A percentile compares a stretch with the other conserved stretches of the same genome.
Conservation (phyloP, 2,329 filamentous ascomycete genomes). For the Aspergillus fumigatus region DNA sequence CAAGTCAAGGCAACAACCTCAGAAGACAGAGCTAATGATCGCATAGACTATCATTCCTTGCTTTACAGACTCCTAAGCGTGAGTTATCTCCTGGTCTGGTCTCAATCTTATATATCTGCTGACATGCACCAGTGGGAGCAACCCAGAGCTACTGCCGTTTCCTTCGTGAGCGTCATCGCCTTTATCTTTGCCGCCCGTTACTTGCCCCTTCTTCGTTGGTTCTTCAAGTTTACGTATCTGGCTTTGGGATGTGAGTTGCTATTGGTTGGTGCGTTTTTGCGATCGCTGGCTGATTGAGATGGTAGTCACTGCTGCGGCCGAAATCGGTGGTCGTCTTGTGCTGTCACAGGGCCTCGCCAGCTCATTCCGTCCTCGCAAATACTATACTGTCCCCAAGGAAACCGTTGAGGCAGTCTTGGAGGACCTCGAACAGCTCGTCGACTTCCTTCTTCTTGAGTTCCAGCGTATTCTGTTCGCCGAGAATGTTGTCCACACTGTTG, state of each 20-base stretch:
- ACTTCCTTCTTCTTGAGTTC: conserved; percentile 66
- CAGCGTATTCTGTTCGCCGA: conserved; percentile 63
- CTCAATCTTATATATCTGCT: conserved; percentile 6
- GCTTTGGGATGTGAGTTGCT: conserved; percentile 52
- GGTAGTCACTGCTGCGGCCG: conserved; percentile 52
- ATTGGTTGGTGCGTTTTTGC: conserved; percentile 14
- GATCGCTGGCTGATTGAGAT: conserved; percentile 6
- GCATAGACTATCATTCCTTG: conserved; percentile 59
- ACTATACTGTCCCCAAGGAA: conserved; percentile 63
- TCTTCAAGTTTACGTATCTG: conserved; percentile 57
- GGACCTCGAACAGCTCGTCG: conserved; percentile 60
- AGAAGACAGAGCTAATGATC: conserved; percentile 11
- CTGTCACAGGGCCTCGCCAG: conserved; percentile 57
- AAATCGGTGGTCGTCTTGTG: conserved; percentile 52
- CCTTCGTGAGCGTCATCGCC: conserved; percentile 51
- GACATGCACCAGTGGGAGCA: conserved; percentile 53
- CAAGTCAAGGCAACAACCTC: neutral
- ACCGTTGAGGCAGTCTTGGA: conserved; percentile 58
- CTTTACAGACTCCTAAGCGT: conserved; percentile 62
- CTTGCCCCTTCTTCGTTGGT: conserved; percentile 58
- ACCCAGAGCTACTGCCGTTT: conserved; percentile 59
- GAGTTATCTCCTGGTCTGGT: conserved; percentile 22
- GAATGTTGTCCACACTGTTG: conserved; percentile 57
- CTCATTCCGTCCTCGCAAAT: conserved; percentile 59
- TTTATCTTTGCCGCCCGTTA: conserved; percentile 62